Conservation (phyloP, 257 asterid species). For the Parsonsia alboflavescens region DNA sequence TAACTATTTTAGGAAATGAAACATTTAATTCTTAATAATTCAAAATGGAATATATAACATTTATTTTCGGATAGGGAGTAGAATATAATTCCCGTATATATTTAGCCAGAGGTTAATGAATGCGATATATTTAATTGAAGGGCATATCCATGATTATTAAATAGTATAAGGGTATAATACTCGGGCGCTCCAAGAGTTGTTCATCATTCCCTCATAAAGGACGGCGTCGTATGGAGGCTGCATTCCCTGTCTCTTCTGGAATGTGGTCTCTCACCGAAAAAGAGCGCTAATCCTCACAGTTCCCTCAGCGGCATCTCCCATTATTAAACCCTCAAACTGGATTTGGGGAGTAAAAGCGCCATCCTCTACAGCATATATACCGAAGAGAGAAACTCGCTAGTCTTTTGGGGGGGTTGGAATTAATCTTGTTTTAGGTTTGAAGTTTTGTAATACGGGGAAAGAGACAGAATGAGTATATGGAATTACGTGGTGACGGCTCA, state of each 20-base stretch:
- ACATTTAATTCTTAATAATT: no score
- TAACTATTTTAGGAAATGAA: no score
- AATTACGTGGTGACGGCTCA: constrained; percentile 99
- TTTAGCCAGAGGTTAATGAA: no score
- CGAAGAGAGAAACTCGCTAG: neutral
- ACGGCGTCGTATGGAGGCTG: neutral
- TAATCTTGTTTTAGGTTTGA: neutral
- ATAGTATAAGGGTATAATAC: no score
- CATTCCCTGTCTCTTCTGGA: neutral
- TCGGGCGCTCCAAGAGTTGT: no score
- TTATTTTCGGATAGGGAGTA: no score
- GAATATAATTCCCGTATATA: no score
- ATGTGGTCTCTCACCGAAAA: neutral
- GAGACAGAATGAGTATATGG: constrained; percentile 70
- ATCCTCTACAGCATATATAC: neutral
- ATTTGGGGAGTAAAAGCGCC: neutral
- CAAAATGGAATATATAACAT: no score
- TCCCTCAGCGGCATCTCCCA: neutral
- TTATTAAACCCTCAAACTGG: neutral
- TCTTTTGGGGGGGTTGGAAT: neutral
- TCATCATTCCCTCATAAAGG: neutral
- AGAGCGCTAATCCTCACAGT: neutral
- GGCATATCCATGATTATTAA: no score
- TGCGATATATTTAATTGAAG: no score
- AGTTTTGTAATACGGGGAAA: neutral